A percentile compares a stretch with the other conserved stretches of the same genome.
Evolutionary conservation across 331 rosid genomes (phyloP).

Genomic region (Phaseolus coccineus): DNA sequence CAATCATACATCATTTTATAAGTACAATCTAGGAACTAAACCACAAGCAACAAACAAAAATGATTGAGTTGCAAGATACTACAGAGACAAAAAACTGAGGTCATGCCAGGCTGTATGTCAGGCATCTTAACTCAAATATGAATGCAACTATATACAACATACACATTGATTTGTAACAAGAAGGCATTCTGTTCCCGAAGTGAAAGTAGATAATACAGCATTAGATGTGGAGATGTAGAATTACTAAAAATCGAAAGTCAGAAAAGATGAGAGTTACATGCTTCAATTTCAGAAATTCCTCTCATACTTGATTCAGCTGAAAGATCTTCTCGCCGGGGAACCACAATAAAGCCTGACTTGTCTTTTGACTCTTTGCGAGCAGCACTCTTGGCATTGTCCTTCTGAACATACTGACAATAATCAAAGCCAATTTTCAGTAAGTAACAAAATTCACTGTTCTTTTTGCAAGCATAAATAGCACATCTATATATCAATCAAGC

Average conservation of each 20-base stretch:
- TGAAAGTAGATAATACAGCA: constrained; percentile 20
- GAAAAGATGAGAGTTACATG: constrained; percentile 56
- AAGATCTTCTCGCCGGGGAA: constrained; percentile 72
- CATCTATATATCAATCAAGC: constrained; percentile 22
- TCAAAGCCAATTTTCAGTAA: constrained; percentile 44
- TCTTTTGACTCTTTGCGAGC: constrained; percentile 60
- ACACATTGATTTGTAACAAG: not conserved
- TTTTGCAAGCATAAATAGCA: constrained; percentile 38
- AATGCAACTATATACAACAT: constrained; percentile 21
- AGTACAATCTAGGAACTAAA: constrained; percentile 29
- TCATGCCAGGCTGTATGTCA: constrained; percentile 3
- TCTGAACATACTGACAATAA: constrained; percentile 82
- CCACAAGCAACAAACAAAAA: not conserved
- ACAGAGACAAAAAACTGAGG: not conserved
- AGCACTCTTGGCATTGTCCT: constrained; percentile 65
- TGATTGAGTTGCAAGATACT: constrained; percentile 10
- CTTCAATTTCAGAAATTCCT: constrained; percentile 61
- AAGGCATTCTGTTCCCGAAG: constrained; percentile 1
- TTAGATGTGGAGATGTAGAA: not conserved
- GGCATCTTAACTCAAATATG: not conserved
- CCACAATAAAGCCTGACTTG: constrained; percentile 64
- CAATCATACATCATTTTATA: not conserved
- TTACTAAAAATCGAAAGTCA: constrained; percentile 1
- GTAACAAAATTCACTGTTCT: constrained; percentile 2
- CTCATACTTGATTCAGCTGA: constrained; percentile 60